Conservation (phyloP, 2,329 filamentous ascomycete species). For the Zalaria obscura region DNA sequence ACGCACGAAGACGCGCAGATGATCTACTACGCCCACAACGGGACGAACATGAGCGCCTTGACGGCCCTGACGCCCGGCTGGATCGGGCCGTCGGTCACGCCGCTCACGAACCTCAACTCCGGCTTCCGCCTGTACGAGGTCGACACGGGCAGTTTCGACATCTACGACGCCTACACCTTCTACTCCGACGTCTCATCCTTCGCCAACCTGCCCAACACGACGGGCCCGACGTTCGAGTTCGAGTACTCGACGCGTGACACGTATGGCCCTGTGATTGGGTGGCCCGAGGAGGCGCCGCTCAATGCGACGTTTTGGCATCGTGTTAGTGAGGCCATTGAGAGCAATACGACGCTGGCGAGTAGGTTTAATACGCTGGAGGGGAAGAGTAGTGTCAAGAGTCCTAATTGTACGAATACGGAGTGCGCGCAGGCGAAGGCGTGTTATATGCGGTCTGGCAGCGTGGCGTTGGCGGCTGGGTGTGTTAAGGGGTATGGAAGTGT, state of each 20-base stretch:
- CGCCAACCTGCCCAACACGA: conserved; percentile 17
- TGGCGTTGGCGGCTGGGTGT: conserved; percentile 36
- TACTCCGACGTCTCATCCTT: conserved; percentile 37
- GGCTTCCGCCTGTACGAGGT: conserved; percentile 41
- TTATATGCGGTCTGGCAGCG: conserved; percentile 44
- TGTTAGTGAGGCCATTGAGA: conserved; percentile 43
- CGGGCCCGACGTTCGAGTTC: conserved; percentile 32
- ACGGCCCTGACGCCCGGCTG: conserved; percentile 36
- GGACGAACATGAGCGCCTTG: conserved; percentile 22
- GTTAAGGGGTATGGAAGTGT: conserved; percentile 34
- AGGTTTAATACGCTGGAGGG: conserved; percentile 38
- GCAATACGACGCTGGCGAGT: conserved; percentile 32
- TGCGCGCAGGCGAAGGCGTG: conserved; percentile 43
- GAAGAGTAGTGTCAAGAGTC: conserved; percentile 35
- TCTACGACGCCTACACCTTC: conserved; percentile 41
- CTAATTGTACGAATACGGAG: conserved; percentile 36
- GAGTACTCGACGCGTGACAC: conserved; percentile 39
- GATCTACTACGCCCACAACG: conserved; percentile 41
- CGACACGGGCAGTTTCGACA: conserved; percentile 37
- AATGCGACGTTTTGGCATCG: conserved; percentile 47
- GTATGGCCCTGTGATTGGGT: conserved; percentile 29
- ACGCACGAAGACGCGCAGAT: conserved; percentile 41
- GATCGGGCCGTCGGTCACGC: conserved; percentile 38
- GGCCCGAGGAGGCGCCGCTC: conserved; percentile 35
- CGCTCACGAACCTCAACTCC: conserved; percentile 39